A percentile compares a stretch with the other conserved stretches of the same genome.
These are phyloP conservation scores for Botrytis fabae DNA, from an alignment of 2,329 filamentous ascomycete species.

Conservation along the genomic window DNA sequence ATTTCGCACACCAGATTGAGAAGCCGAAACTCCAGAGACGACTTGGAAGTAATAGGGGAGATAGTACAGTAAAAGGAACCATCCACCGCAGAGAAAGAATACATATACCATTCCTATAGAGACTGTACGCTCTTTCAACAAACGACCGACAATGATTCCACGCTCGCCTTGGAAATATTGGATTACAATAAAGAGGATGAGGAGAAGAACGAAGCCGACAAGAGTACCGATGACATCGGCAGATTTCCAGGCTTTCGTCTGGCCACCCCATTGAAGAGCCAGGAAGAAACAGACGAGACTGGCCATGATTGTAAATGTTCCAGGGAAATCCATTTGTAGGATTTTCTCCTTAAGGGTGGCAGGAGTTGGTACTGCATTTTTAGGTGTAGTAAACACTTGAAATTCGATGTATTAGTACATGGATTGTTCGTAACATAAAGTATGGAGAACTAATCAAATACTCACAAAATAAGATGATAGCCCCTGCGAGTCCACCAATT, in stretches of 20 bases:
- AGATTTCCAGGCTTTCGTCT: constrained; percentile 47
- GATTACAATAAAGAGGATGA: constrained; percentile 42
- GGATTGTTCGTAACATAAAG: not conserved
- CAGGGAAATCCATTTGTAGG: constrained; percentile 51
- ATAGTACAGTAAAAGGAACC: constrained; percentile 50
- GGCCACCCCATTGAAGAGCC: constrained; percentile 51
- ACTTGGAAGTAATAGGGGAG: constrained; percentile 55
- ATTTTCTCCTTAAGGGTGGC: constrained; percentile 48
- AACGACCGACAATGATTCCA: constrained; percentile 51
- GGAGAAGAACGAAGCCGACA: constrained; percentile 42
- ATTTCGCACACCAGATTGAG: constrained; percentile 42
- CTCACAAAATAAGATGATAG: constrained; percentile 24
- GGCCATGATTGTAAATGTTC: constrained; percentile 49
- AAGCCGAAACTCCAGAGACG: constrained; percentile 40
- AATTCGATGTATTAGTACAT: not conserved
- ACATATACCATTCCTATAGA: constrained; percentile 46
- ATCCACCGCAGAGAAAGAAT: constrained; percentile 47
- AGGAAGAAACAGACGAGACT: constrained; percentile 48
- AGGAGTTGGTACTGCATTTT: constrained; percentile 43
- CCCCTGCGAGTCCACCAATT: constrained; percentile 44
- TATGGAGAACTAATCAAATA: not conserved
- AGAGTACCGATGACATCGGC: constrained; percentile 47
- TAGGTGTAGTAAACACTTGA: constrained; percentile 40
- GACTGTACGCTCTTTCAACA: constrained; percentile 48
- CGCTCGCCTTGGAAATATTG: constrained; percentile 49